Evolutionary conservation across 768 basidiomycete species (phyloP).

Genomic region (Suillus discolor): DNA sequence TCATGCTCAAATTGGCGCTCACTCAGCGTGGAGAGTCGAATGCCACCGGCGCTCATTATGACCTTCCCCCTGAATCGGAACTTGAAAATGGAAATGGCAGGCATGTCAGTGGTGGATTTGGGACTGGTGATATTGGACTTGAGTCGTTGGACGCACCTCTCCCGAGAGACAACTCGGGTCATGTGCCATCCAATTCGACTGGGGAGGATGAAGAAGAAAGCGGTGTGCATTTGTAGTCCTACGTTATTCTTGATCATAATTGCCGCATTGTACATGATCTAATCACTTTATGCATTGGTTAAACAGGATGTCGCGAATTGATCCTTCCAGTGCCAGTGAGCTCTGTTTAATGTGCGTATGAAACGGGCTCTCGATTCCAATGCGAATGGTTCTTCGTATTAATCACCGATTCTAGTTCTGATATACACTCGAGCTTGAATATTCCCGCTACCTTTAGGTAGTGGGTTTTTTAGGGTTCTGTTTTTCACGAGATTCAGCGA

Average conservation of each 20-base stretch:
- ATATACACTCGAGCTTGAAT: too few species aligned
- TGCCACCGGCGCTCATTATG: not conserved
- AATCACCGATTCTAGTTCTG: too few species aligned
- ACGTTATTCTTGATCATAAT: not conserved
- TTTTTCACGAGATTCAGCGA: too few species aligned
- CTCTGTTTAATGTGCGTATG: too few species aligned
- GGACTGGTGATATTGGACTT: conserved; percentile 2
- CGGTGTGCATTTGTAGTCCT: not conserved
- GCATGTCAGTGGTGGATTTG: not conserved
- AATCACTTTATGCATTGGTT: not conserved
- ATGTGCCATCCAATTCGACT: not conserved
- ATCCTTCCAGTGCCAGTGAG: not conserved
- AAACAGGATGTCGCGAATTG: not conserved
- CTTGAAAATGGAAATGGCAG: conserved; percentile 1
- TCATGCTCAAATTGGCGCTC: conserved; percentile 67
- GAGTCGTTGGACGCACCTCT: not conserved
- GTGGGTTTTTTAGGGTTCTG: too few species aligned
- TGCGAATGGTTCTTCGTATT: too few species aligned
- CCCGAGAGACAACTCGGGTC: not conserved
- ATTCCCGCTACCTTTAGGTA: too few species aligned
- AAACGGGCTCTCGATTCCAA: too few species aligned
- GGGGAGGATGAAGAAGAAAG: not conserved
- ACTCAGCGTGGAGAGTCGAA: conserved; percentile 51
- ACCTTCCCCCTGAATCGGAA: not conserved
- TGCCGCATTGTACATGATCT: not conserved